Percentiles rank a stretch among this genome's conserved stretches.
Evolutionary conservation across 2,329 filamentous ascomycete genomes (phyloP).

Genomic region (Cytospora leucostoma): DNA sequence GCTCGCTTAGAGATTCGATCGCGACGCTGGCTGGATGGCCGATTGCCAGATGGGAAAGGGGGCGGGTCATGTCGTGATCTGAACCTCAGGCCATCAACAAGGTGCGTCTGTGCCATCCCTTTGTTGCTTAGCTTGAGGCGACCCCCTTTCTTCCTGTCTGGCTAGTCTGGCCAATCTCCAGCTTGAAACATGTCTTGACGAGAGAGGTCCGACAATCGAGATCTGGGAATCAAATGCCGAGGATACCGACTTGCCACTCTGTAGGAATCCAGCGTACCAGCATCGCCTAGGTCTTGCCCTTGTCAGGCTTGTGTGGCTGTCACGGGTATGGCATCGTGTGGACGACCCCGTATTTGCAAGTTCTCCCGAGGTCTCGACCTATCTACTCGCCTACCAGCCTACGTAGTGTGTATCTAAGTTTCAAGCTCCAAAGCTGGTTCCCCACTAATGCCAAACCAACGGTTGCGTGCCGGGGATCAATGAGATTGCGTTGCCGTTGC

Average conservation of each 20-base stretch:
- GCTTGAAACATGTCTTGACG: conserved; percentile 23
- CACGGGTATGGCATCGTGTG: not conserved
- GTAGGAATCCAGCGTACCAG: not conserved
- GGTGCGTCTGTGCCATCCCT: conserved; percentile 17
- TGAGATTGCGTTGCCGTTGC: not conserved
- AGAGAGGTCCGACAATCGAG: not conserved
- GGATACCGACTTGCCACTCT: not conserved
- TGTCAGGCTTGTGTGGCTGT: too few species aligned
- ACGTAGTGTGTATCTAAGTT: not conserved
- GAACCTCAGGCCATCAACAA: conserved; percentile 8
- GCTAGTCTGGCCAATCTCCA: not conserved
- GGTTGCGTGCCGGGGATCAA: not conserved
- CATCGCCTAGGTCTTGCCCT: too few species aligned
- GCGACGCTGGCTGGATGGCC: conserved; percentile 14
- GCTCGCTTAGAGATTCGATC: conserved; percentile 16
- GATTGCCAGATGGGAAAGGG: conserved; percentile 18
- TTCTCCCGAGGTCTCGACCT: not conserved
- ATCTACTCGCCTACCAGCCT: too few species aligned
- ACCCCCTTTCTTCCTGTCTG: conserved; percentile 5
- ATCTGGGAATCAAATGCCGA: not conserved
- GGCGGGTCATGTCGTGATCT: conserved; percentile 17
- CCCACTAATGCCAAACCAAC: not conserved
- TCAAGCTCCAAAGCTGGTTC: not conserved
- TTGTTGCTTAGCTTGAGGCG: conserved; percentile 5
- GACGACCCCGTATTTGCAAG: not conserved